A percentile compares a stretch with the other conserved stretches of the same genome.
Conservation (phyloP, 2,329 filamentous ascomycete species). For the Botrytis galanthina region DNA sequence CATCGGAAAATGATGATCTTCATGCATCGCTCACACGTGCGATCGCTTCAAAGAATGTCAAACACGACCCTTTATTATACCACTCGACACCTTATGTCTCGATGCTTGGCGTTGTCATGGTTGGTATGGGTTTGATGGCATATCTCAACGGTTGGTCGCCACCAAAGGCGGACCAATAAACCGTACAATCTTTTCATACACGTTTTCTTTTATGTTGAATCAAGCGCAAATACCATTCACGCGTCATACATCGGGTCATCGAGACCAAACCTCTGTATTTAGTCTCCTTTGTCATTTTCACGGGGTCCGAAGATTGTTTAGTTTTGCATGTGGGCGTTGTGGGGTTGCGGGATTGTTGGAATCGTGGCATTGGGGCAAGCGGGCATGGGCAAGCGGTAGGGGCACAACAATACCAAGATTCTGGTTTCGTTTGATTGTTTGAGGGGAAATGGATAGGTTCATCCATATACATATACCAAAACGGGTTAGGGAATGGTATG, state of each 20-base stretch:
- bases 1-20: conserved; percentile 26
- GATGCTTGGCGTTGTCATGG: conserved; percentile 76
- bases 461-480: conserved; percentile 17
- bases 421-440: conserved; percentile 13
- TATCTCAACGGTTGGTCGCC: conserved; percentile 80
- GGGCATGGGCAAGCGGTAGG: conserved; percentile 14
- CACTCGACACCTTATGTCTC: conserved; percentile 73
- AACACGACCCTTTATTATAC: conserved; percentile 48
- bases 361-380: conserved; percentile 10
- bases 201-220: conserved; percentile 8
- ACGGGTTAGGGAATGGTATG: conserved; percentile 10
- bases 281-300: conserved; percentile 16
- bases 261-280: conserved; percentile 14
- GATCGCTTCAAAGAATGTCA: conserved; percentile 38
- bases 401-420: conserved; percentile 17
- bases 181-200: conserved; percentile 9
- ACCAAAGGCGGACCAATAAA: conserved; percentile 37
- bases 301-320: conserved; percentile 1
- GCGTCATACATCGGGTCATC: conserved; percentile 10
- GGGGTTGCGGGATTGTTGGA: neutral
- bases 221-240: neutral
- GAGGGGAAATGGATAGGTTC: conserved; percentile 8
- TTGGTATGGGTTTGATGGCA: conserved; percentile 82
- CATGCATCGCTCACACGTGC: conserved; percentile 13
- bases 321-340: conserved; percentile 16